A percentile compares a stretch with the other conserved stretches of the same genome.
Evolutionary conservation across 2,329 filamentous ascomycete species (phyloP).

Genomic region (Claviceps purpurea): DNA sequence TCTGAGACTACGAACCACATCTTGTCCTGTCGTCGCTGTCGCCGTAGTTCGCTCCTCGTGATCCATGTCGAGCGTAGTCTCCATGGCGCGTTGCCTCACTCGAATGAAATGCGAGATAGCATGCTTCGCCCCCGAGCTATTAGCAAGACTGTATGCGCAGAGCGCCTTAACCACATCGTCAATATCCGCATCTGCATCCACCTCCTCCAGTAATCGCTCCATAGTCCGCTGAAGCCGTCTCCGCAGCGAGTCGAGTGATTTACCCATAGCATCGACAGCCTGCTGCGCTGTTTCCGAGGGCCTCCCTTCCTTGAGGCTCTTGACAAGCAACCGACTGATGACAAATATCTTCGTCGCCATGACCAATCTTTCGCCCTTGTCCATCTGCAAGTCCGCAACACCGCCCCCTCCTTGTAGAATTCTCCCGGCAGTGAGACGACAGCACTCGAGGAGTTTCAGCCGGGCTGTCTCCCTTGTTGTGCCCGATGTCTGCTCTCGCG

Average conservation of each 20-base stretch:
- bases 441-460: conserved; percentile 37
- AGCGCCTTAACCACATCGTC: conserved; percentile 56
- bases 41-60: conserved; percentile 27
- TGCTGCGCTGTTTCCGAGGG: conserved; percentile 19
- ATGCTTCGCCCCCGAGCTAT: conserved; percentile 67
- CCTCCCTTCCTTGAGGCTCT: conserved; percentile 47
- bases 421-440: conserved; percentile 33
- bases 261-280: conserved; percentile 46
- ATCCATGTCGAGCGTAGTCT: conserved; percentile 42
- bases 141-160: conserved; percentile 69
- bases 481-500: conserved; percentile 14
- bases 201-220: conserved; percentile 52
- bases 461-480: conserved; percentile 24
- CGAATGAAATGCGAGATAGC: conserved; percentile 67
- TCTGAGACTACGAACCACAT: conserved; percentile 51
- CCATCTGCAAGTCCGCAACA: conserved; percentile 15
- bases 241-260: conserved; percentile 48
- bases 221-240: conserved; percentile 53
- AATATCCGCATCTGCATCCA: conserved; percentile 36
- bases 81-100: conserved; percentile 56
- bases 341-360: conserved; percentile 60
- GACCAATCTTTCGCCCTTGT: conserved; percentile 37
- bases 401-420: conserved; percentile 29
- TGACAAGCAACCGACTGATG: conserved; percentile 60
- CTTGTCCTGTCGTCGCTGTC: conserved; percentile 20